phyloP scores from a whole-genome alignment of 139 green algal species.

The Eudorina sp. region DNA sequence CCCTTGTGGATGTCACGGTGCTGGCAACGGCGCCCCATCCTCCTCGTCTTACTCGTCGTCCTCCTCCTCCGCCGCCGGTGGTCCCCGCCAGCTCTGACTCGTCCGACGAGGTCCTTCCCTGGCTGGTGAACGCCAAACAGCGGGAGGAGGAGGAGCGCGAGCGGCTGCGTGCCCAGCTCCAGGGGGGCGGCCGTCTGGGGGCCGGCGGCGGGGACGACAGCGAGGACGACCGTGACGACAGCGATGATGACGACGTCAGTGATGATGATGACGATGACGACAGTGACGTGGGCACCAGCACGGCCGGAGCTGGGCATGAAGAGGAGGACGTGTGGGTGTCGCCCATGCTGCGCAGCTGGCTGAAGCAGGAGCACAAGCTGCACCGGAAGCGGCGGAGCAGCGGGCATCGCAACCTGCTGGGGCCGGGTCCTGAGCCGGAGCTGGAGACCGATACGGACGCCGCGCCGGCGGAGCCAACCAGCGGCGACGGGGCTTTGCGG shows the following conservation, averaged over 20 bases:
- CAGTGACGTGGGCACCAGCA: background rate
- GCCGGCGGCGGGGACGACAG: background rate
- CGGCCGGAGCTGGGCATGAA: background rate
- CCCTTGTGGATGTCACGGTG: too few species aligned
- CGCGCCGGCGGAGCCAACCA: background rate
- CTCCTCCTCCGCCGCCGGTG: too few species aligned
- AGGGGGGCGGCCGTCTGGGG: background rate
- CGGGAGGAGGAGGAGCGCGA: constrained; percentile 33
- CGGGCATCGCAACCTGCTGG: too few species aligned
- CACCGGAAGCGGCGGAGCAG: background rate
- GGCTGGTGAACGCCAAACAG: constrained; percentile 44
- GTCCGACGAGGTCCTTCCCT: constrained; percentile 39
- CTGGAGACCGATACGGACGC: background rate
- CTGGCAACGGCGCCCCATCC: too few species aligned
- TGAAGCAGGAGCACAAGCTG: background rate
- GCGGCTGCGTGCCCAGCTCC: constrained; percentile 3
- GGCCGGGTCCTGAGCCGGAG: too few species aligned
- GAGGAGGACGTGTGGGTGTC: constrained; percentile 21
- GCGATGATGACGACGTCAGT: background rate
- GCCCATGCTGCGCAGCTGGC: constrained; percentile 20
- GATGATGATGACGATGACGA: background rate
- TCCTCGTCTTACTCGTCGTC: too few species aligned
- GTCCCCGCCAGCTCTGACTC: background rate
- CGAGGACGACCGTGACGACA: background rate
- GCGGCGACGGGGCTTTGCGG: background rate